Conservation (phyloP, 805 yeast genomes). For the Pichia insulana region DNA sequence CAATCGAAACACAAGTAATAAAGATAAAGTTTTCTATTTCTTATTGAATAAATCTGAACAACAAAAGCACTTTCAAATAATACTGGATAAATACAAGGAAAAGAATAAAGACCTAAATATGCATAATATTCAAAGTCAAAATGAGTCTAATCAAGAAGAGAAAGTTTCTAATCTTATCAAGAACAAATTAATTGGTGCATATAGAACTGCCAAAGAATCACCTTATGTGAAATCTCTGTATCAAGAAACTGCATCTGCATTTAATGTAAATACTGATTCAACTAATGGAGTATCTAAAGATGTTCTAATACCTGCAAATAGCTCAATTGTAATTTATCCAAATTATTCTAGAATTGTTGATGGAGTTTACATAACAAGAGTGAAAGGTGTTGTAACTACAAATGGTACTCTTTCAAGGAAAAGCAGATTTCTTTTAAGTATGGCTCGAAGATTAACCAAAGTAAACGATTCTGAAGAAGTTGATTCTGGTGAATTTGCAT, state of each 20-base stretch:
- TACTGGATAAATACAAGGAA: conserved; percentile 2
- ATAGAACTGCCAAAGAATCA: conserved; percentile 40
- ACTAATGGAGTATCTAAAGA: not conserved
- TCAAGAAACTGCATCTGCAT: conserved; percentile 17
- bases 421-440: conserved; percentile 56
- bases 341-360: conserved; percentile 37
- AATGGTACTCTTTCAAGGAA: conserved; percentile 67
- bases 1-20: conserved; percentile 5
- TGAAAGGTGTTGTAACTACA: conserved; percentile 63
- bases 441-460: conserved; percentile 61
- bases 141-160: conserved; percentile 12
- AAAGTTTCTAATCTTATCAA: conserved; percentile 22
- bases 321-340: conserved; percentile 53
- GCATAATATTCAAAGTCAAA: not conserved
- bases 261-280: conserved; percentile 6
- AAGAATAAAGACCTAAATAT: not conserved
- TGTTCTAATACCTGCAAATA: conserved; percentile 41
- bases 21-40: conserved; percentile 24
- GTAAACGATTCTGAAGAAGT: conserved; percentile 18
- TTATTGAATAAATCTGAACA: conserved; percentile 17
- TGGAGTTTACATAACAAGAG: conserved; percentile 44
- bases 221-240: conserved; percentile 41
- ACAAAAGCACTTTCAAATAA: conserved; percentile 11
- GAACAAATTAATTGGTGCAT: conserved; percentile 38
- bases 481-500: conserved; percentile 29